These are phyloP conservation scores for Rhododendron ovatum DNA, from an alignment of 148 eudicot genomes.

Conservation along the genomic window DNA sequence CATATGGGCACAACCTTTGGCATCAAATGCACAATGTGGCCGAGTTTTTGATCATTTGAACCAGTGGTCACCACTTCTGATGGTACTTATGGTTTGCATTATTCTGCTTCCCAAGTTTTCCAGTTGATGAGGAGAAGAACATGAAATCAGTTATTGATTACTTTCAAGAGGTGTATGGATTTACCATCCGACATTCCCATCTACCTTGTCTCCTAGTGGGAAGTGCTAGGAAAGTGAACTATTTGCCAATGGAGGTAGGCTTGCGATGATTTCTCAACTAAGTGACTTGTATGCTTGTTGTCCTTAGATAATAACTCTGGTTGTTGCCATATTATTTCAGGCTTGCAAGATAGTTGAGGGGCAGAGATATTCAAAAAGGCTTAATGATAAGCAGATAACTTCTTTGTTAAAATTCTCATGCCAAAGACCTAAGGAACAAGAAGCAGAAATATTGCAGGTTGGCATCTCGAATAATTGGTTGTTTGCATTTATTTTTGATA, in stretches of 20 bases:
- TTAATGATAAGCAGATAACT: slow-evolving; percentile 75
- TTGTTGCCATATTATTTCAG: slow-evolving; percentile 17
- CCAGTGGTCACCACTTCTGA: neutral
- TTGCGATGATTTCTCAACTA: neutral
- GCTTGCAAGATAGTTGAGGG: slow-evolving; percentile 83
- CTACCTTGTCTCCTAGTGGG: slow-evolving; percentile 85
- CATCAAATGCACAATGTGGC: neutral
- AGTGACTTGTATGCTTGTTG: neutral
- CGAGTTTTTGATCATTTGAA: neutral
- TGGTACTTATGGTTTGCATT: slow-evolving; percentile 3
- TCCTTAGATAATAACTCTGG: neutral
- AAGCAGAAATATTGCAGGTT: slow-evolving; percentile 70
- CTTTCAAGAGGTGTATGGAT: slow-evolving; percentile 72
- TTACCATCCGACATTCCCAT: slow-evolving; percentile 55
- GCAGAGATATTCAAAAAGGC: slow-evolving; percentile 63
- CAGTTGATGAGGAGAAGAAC: slow-evolving; percentile 66
- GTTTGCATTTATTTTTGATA: neutral
- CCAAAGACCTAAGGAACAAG: slow-evolving; percentile 62
- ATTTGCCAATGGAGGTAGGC: slow-evolving; percentile 76
- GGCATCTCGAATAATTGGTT: neutral
- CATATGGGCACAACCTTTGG: neutral
- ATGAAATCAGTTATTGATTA: slow-evolving; percentile 76
- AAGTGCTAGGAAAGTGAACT: slow-evolving; percentile 63
- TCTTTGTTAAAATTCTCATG: slow-evolving; percentile 61
- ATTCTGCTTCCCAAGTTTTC: slow-evolving; percentile 41